Base-by-base conservation (phyloP, 768 basidiomycete genomes). In the Lactarius pseudohatsudake region DNA sequence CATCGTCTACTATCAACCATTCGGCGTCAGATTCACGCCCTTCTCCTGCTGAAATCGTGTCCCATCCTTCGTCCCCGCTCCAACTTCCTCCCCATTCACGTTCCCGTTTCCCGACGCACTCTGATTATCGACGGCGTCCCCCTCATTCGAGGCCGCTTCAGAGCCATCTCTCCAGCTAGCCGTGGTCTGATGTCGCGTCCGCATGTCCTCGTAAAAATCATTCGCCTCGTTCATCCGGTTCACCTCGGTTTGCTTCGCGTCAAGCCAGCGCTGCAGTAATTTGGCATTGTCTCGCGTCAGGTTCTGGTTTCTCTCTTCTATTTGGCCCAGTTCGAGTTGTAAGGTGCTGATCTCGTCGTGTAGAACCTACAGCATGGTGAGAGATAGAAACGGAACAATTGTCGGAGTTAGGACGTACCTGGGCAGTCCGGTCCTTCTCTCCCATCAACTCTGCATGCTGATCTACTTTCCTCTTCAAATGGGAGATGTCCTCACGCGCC, bases 141-240 rank as follows among this genome's bases (percentile, higher is more conserved):
- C 61, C 61, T 69, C 28, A 61, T 65, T 57, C 69, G 70, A 28
- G 64, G 70, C 32, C 54, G 59, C 47, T 66, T 71, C 76, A 56
- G 76, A 75, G 26, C 76, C 78, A 43, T 85, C 84, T 61, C 84
- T 80, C 84, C 85, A 87, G 69, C 80, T 85, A 32, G 85, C 72
- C 1, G 85, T 84, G 7, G 85, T 81, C 70, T 89, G 83, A 72
- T 88, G 87, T 67, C 83, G 84, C 40, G 89, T 87, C 64, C 88
- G 88, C 87, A 94, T 88, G 71, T 89, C 87, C 75, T 94, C 92
- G 72, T 94, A 94, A 75, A 92, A 92, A 64, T 90, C 83, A 75
- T 94, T 93, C 16, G 90, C 93, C 72, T 92, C 91, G 77, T 98
- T 98, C 91, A 99, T 92, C 78, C 88, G 88, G 76, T 95, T 94